Conservation (phyloP, 805 yeast species). For the Cyberlindnera nakhonratchasimensis region DNA sequence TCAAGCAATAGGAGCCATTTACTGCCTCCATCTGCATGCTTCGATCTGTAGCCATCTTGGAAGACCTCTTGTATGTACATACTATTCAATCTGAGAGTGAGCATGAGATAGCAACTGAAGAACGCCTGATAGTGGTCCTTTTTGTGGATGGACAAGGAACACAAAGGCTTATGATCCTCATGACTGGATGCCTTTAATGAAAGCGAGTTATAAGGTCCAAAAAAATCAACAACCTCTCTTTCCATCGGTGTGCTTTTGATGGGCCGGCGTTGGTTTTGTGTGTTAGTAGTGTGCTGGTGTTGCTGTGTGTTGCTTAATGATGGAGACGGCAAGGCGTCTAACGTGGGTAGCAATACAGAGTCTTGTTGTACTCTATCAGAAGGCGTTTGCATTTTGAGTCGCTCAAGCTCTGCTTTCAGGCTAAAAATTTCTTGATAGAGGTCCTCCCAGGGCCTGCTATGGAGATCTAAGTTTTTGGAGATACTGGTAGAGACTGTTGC, state of each 20-base stretch:
- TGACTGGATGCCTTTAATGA: slow-evolving; percentile 19
- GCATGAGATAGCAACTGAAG: slow-evolving; percentile 15
- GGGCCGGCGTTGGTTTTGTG: neutral
- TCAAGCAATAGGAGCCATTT: slow-evolving; percentile 23
- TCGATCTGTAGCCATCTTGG: slow-evolving; percentile 13
- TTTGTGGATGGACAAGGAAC: slow-evolving; percentile 14
- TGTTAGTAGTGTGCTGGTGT: too few relatives aligned
- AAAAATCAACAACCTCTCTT: slow-evolving; percentile 14
- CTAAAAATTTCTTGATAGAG: neutral
- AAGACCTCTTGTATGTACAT: slow-evolving; percentile 3
- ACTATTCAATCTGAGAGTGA: slow-evolving; percentile 12
- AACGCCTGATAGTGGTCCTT: slow-evolving; percentile 22
- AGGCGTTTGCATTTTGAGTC: neutral
- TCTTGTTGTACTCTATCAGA: neutral
- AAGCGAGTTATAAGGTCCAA: slow-evolving; percentile 14
- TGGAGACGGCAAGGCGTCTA: too few relatives aligned
- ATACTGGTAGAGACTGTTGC: slow-evolving; percentile 2
- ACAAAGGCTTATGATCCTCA: slow-evolving; percentile 25
- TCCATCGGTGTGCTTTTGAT: neutral
- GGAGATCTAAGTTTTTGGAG: neutral
- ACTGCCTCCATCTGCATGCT: slow-evolving; percentile 18
- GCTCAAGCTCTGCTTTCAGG: slow-evolving; percentile 4
- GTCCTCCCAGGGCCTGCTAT: slow-evolving; percentile 5
- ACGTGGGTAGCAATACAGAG: too few relatives aligned
- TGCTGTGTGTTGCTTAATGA: too few relatives aligned